These are phyloP conservation scores for Phytophthora quininea DNA, from an alignment of 352 stramenopile genomes.

Conservation along the genomic window DNA sequence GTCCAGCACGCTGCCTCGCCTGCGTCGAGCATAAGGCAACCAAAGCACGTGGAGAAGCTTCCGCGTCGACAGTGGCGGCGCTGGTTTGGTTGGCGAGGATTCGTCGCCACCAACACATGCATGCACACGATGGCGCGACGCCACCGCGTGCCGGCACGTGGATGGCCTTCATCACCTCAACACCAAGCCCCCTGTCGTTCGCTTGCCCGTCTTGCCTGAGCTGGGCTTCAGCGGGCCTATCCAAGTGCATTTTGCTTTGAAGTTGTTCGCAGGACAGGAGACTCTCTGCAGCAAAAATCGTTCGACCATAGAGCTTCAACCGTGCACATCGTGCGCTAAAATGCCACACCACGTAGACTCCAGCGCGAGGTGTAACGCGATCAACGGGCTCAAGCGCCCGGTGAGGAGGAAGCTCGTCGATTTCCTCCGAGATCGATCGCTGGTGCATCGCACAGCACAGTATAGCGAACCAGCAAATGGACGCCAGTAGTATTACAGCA, in stretches of 20 bases:
- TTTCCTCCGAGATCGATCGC: no score
- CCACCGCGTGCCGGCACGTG: neutral
- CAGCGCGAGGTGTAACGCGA: neutral
- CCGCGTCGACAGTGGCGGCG: neutral
- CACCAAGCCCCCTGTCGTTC: neutral
- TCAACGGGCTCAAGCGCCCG: no score
- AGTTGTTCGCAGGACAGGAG: neutral
- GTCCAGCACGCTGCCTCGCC: neutral
- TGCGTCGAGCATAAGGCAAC: neutral
- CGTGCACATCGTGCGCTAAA: neutral
- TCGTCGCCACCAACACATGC: no score
- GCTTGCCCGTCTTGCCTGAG: neutral
- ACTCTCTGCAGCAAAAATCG: neutral
- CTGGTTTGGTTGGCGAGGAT: neutral
- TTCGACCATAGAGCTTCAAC: neutral
- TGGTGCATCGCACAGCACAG: no score
- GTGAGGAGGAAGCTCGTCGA: no score
- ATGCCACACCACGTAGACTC: no score
- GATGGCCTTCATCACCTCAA: neutral
- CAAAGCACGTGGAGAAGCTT: neutral
- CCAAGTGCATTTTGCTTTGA: constrained; percentile 1
- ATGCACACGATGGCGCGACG: neutral
- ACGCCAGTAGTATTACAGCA: no score
- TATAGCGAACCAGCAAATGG: no score
- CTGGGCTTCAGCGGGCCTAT: constrained; percentile 1